A percentile compares a stretch with the other conserved stretches of the same genome.
These are phyloP conservation scores for Apophysomyces sp. DNA, from an alignment of 371 early-diverging fungal species.

Conservation along the genomic window DNA sequence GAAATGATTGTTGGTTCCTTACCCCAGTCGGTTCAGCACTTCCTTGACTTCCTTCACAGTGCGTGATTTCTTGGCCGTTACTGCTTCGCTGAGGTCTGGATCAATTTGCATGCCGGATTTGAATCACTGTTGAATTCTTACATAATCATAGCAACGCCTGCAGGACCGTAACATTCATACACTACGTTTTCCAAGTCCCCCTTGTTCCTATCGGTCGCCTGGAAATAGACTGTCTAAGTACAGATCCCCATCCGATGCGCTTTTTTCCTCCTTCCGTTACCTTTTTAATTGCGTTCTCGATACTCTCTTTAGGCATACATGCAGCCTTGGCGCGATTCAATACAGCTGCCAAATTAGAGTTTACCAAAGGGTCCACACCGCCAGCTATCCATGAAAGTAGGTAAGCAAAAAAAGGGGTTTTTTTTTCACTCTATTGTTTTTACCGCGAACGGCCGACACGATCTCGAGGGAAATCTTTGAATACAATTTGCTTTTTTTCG, in stretches of 20 bases:
- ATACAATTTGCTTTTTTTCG: slow-evolving; percentile 52
- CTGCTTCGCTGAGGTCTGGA: slow-evolving; percentile 43
- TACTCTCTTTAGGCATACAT: slow-evolving; percentile 72
- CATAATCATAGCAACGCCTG: slow-evolving; percentile 67
- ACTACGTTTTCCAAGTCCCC: slow-evolving; percentile 49
- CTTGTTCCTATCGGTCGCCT: slow-evolving; percentile 31
- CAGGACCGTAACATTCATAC: slow-evolving; percentile 70
- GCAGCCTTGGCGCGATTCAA: slow-evolving; percentile 60
- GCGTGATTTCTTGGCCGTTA: slow-evolving; percentile 64
- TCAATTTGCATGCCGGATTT: not conserved
- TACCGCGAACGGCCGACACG: slow-evolving; percentile 57
- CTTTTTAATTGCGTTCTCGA: slow-evolving; percentile 72
- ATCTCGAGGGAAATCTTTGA: slow-evolving; percentile 63
- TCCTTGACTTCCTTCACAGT: slow-evolving; percentile 70
- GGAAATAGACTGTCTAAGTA: too few relatives aligned
- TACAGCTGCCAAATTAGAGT: slow-evolving; percentile 55
- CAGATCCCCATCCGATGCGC: not conserved
- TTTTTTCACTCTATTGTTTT: too few relatives aligned
- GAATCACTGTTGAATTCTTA: slow-evolving; percentile 19
- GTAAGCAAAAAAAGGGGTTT: too few relatives aligned
- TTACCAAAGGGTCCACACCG: slow-evolving; percentile 50
- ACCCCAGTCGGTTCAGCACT: slow-evolving; percentile 56
- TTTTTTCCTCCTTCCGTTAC: slow-evolving; percentile 11
- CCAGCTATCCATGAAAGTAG: slow-evolving; percentile 27
- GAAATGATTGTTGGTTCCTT: too few relatives aligned